Evolutionary conservation across 164 flowering plant genomes (phyloP).

Genomic region (Platanus orientalis): DNA sequence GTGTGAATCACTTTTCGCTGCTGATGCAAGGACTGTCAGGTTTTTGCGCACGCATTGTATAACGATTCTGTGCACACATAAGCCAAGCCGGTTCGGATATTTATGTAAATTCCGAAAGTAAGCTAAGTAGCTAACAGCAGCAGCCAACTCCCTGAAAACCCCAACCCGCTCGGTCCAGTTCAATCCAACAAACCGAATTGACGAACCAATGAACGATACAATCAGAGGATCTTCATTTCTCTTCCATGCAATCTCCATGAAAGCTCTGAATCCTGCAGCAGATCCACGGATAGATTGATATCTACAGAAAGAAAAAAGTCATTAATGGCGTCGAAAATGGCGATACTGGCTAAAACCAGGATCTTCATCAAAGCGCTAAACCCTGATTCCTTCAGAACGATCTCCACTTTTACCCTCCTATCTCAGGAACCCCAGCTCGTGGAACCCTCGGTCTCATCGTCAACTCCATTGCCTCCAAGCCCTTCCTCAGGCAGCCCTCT

Average conservation of each 20-base stretch:
- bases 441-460: slow-evolving; percentile 26
- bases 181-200: neutral
- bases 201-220: neutral
- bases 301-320: neutral
- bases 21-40: no score
- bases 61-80: no score
- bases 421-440: slow-evolving; percentile 67
- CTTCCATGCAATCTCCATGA: neutral
- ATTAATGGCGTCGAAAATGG: slow-evolving; percentile 42
- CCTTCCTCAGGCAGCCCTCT: slow-evolving; percentile 80
- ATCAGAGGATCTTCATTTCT: neutral
- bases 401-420: slow-evolving; percentile 57
- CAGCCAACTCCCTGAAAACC: neutral
- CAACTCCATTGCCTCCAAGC: slow-evolving; percentile 73
- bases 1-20: no score
- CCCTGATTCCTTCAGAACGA: slow-evolving; percentile 27
- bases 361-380: slow-evolving; percentile 27
- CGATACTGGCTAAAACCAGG: slow-evolving; percentile 29
- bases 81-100: no score
- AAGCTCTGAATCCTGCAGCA: neutral
- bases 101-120: no score
- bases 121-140: no score
- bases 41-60: no score
- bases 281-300: no score
- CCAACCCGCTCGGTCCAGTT: neutral